These are phyloP conservation scores for Phyllachora maydis DNA, from an alignment of 2,329 filamentous ascomycete species.

Conservation along the genomic window DNA sequence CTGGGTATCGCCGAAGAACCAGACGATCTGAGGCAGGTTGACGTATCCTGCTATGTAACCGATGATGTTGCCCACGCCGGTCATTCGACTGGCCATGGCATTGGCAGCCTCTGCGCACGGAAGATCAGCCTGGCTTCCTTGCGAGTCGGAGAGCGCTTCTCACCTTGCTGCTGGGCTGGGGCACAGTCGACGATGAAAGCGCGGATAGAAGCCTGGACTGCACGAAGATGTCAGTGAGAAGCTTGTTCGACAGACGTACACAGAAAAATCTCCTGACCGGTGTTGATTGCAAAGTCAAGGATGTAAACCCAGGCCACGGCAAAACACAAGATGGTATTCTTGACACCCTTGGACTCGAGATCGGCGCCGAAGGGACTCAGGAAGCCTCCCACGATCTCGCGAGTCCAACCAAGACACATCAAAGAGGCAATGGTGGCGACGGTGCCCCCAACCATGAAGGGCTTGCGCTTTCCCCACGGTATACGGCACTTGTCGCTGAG, in stretches of 20 bases:
- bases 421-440: conserved; percentile 46
- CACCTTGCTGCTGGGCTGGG: conserved; percentile 68
- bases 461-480: conserved; percentile 58
- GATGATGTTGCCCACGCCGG: conserved; percentile 74
- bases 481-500: conserved; percentile 59
- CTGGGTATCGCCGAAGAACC: conserved; percentile 70
- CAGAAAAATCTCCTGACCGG: conserved; percentile 27
- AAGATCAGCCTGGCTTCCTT: conserved; percentile 2
- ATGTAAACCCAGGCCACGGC: conserved; percentile 79
- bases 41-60: conserved; percentile 78
- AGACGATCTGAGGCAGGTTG: conserved; percentile 52
- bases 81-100: conserved; percentile 77
- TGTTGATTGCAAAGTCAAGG: conserved; percentile 89
- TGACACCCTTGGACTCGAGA: conserved; percentile 40
- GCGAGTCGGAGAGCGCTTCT: conserved; percentile 3
- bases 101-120: conserved; percentile 55
- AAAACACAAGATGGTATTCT: conserved; percentile 47
- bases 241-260: neutral
- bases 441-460: conserved; percentile 58
- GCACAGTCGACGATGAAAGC: conserved; percentile 89
- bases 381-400: conserved; percentile 48
- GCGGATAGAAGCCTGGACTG: conserved; percentile 74
- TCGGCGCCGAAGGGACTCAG: conserved; percentile 52
- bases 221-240: conserved; percentile 3
- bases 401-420: conserved; percentile 53